Percentiles rank a stretch among this genome's conserved stretches.
Conservation (phyloP, 1,284 basidiomycete species). For the Irpex sp. region DNA sequence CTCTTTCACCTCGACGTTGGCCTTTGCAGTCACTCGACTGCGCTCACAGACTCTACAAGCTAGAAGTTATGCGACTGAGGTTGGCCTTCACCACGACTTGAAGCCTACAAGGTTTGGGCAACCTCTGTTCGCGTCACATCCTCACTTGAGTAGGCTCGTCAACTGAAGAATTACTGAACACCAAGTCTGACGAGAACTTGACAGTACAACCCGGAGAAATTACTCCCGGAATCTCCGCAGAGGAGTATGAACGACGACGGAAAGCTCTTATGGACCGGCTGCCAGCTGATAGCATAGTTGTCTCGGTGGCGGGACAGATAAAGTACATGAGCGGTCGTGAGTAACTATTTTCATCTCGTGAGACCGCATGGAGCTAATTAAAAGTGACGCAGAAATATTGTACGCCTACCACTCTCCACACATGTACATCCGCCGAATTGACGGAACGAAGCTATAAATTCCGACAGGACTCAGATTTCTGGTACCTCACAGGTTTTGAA, state of each 20-base stretch:
- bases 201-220: conserved; percentile 50
- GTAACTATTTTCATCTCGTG: conserved; percentile 29
- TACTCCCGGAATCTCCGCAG: conserved; percentile 79
- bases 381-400: conserved; percentile 42
- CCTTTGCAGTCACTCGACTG: neutral
- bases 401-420: conserved; percentile 25
- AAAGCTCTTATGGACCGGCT: conserved; percentile 72
- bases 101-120: conserved; percentile 29
- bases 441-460: conserved; percentile 78
- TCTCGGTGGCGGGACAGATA: conserved; percentile 78
- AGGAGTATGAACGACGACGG: conserved; percentile 84
- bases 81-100: conserved; percentile 7
- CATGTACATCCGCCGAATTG: neutral
- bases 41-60: neutral
- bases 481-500: conserved; percentile 93
- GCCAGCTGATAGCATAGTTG: conserved; percentile 75
- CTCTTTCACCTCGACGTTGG: conserved; percentile 2
- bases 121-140: conserved; percentile 26
- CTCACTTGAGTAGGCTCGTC: conserved; percentile 23
- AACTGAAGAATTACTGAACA: conserved; percentile 11
- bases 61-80: conserved; percentile 7
- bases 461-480: conserved; percentile 90
- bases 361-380: too few species aligned
- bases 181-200: conserved; percentile 46
- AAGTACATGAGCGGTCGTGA: conserved; percentile 87